These are phyloP conservation scores for Musa balbisiana DNA, from an alignment of 202 grass and related monocot species.

Conservation along the genomic window DNA sequence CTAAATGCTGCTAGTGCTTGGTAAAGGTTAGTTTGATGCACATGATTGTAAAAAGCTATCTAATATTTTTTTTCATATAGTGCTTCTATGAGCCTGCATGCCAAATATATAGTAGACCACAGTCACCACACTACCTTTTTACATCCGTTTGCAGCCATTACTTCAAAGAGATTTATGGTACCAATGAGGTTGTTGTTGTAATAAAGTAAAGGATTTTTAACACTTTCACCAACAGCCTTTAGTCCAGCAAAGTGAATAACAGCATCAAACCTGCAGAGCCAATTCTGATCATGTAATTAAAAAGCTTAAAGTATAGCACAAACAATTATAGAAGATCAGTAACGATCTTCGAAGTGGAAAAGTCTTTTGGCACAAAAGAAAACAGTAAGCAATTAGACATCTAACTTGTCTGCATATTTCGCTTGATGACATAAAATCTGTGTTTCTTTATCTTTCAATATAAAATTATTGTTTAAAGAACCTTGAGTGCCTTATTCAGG, in stretches of 20 bases:
- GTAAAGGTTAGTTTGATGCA: too few relatives aligned
- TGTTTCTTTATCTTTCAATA: not conserved
- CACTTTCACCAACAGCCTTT: conserved; percentile 96
- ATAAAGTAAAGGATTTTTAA: conserved; percentile 79
- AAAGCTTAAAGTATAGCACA: not conserved
- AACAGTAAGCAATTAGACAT: not conserved
- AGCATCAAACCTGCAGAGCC: conserved; percentile 66
- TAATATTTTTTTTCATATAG: not conserved
- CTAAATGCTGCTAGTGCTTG: not conserved
- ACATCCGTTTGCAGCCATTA: conserved; percentile 87
- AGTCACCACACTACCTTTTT: conserved; percentile 45
- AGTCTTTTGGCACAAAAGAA: not conserved
- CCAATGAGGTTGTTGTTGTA: conserved; percentile 92
- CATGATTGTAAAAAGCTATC: too few relatives aligned
- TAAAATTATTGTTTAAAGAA: not conserved
- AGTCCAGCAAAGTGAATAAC: conserved; percentile 95
- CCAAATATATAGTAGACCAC: not conserved
- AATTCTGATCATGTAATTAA: conserved; percentile 6
- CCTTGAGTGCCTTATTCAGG: not conserved
- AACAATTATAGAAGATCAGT: not conserved
- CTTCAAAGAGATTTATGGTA: conserved; percentile 69
- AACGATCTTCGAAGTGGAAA: not conserved
- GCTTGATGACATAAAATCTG: not conserved
- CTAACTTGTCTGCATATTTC: not conserved
- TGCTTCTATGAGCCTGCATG: not conserved